phyloP scores from a whole-genome alignment of 768 basidiomycete species.

The Panaeolus cyanescens region DNA sequence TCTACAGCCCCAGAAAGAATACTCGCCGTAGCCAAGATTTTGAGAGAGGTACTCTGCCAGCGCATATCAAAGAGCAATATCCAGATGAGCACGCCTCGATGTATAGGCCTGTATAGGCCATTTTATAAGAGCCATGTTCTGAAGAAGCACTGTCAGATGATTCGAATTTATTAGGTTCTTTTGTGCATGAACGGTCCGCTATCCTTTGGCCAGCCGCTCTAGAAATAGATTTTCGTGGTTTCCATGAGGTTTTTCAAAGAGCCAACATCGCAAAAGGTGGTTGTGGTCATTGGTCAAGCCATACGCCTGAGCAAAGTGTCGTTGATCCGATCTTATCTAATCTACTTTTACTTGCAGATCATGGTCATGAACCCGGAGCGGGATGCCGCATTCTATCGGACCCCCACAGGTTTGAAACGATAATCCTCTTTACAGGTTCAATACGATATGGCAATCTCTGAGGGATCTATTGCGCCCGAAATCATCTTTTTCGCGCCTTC shows the following conservation, averaged over 20 bases:
- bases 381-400: too few relatives aligned
- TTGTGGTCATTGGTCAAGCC: too few relatives aligned
- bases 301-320: too few relatives aligned
- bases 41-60: neutral
- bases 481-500: slow-evolving; percentile 4
- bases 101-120: neutral
- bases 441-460: neutral
- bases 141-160: neutral
- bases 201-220: neutral
- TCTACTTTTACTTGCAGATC: neutral
- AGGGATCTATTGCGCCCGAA: neutral
- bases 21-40: neutral
- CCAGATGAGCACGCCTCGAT: neutral
- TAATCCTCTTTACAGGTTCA: neutral
- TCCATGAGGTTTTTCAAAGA: too few relatives aligned
- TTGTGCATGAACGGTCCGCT: neutral
- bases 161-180: neutral
- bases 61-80: neutral
- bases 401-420: too few relatives aligned
- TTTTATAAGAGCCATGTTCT: neutral
- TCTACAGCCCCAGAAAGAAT: neutral
- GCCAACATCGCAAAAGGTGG: too few relatives aligned
- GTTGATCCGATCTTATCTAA: neutral
- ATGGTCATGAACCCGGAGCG: neutral
- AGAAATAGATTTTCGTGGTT: neutral